Percentiles rank a stretch among this genome's conserved stretches.
Conservation (phyloP, 2,329 filamentous ascomycete genomes). For the Diaporthe velutina region DNA sequence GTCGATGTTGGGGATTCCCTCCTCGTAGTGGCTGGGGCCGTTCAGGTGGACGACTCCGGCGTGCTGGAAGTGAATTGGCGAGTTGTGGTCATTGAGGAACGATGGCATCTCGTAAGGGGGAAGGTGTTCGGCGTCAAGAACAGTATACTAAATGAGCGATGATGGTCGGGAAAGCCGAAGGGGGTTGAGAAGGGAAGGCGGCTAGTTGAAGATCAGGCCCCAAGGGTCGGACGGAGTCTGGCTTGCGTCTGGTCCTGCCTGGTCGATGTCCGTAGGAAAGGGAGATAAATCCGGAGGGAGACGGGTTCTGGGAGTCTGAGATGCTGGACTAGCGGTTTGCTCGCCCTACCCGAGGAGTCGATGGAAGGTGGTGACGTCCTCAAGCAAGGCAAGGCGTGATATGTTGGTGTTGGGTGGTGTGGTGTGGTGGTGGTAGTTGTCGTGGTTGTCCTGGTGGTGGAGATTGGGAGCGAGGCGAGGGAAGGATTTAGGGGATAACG, state of each 20-base stretch:
- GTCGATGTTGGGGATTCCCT: slow-evolving; percentile 42
- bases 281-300: background rate
- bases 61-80: slow-evolving; percentile 56
- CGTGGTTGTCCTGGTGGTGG: background rate
- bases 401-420: background rate
- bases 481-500: slow-evolving; percentile 35
- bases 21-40: slow-evolving; percentile 51
- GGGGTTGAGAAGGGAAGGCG: background rate
- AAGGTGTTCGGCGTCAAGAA: slow-evolving; percentile 14
- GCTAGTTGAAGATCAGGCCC: slow-evolving; percentile 18
- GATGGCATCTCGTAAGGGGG: slow-evolving; percentile 61
- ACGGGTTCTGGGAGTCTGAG: background rate
- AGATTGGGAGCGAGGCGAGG: slow-evolving; percentile 24
- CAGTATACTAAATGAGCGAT: slow-evolving; percentile 36
- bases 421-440: slow-evolving; percentile 12
- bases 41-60: slow-evolving; percentile 60
- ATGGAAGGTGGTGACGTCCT: slow-evolving; percentile 30
- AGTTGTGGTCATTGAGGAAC: slow-evolving; percentile 63
- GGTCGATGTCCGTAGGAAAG: background rate
- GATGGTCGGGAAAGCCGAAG: slow-evolving; percentile 21
- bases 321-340: slow-evolving; percentile 7
- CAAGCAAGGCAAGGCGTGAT: slow-evolving; percentile 28
- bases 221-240: background rate
- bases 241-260: background rate
- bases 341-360: slow-evolving; percentile 34